These are phyloP conservation scores for Skeletonema potamos DNA, from an alignment of 108 stramenopile species.

Conservation along the genomic window DNA sequence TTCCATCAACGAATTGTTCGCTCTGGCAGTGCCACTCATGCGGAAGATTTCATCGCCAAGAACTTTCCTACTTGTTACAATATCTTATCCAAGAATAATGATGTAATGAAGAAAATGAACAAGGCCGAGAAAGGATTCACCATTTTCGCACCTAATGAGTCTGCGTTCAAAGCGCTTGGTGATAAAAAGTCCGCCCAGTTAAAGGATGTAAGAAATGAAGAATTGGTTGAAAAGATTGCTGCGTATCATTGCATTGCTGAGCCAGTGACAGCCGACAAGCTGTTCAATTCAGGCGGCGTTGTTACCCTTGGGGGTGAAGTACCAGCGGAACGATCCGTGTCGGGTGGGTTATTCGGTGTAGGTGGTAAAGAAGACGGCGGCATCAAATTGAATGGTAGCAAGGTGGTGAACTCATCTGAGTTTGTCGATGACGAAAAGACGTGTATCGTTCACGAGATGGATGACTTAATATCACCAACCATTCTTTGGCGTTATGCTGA, in stretches of 20 bases:
- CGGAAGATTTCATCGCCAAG: conserved; percentile 16
- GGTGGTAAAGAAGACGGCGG: conserved; percentile 78
- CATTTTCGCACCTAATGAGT: conserved; percentile 72
- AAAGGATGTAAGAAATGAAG: conserved; percentile 70
- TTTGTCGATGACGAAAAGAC: conserved; percentile 33
- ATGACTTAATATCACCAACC: conserved; percentile 66
- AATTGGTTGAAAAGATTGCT: conserved; percentile 71
- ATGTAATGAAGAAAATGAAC: conserved; percentile 37
- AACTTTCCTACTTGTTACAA: conserved; percentile 23
- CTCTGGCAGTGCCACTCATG: conserved; percentile 21
- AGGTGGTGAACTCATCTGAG: conserved; percentile 55
- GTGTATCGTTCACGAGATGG: conserved; percentile 74
- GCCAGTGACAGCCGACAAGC: conserved; percentile 51
- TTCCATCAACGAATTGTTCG: not conserved
- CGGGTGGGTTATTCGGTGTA: conserved; percentile 74
- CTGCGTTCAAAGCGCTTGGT: conserved; percentile 62
- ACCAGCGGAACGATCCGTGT: conserved; percentile 53
- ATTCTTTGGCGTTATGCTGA: conserved; percentile 79
- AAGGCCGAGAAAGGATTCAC: conserved; percentile 57
- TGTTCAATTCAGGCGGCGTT: conserved; percentile 67
- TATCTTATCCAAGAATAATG: conserved; percentile 28
- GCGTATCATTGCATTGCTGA: conserved; percentile 73
- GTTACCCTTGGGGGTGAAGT: conserved; percentile 70
- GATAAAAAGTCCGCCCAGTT: conserved; percentile 61
- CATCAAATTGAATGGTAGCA: conserved; percentile 57